Evolutionary conservation across 495 filamentous ascomycete genomes (phyloP).

Genomic region (Platismatia glauca): DNA sequence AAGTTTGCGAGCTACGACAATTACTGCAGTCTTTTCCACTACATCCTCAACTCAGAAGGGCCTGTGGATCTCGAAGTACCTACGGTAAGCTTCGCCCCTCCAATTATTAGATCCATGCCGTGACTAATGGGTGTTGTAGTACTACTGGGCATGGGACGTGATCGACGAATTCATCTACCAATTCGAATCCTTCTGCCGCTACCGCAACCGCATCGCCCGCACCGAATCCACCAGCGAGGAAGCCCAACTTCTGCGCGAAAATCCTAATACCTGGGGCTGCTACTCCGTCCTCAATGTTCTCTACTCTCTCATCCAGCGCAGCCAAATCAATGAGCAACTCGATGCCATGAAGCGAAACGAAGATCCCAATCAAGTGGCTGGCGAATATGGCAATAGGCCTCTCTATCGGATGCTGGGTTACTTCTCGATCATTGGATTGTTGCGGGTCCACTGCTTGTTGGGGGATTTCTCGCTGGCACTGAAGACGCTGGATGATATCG

Average conservation of each 20-base stretch:
- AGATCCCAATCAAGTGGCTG: slow-evolving; percentile 73
- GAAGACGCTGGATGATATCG: slow-evolving; percentile 98
- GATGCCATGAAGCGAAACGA: slow-evolving; percentile 88
- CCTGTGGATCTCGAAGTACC: slow-evolving; percentile 94
- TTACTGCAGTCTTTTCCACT: slow-evolving; percentile 98
- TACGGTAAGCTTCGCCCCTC: slow-evolving; percentile 48
- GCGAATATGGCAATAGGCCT: slow-evolving; percentile 86
- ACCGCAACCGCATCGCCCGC: slow-evolving; percentile 82
- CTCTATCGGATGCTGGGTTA: slow-evolving; percentile 98
- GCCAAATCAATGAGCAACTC: slow-evolving; percentile 94
- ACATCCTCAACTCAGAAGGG: slow-evolving; percentile 95
- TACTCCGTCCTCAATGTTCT: slow-evolving; percentile 99
- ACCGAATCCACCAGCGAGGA: slow-evolving; percentile 79
- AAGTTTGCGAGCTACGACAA: slow-evolving; percentile 98
- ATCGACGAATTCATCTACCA: slow-evolving; percentile 99
- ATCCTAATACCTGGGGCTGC: slow-evolving; percentile 98
- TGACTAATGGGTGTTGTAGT: slow-evolving; percentile 42
- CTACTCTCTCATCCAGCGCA: slow-evolving; percentile 96
- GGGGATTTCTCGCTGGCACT: slow-evolving; percentile 97
- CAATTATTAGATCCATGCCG: slow-evolving; percentile 11
- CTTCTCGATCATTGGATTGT: slow-evolving; percentile 95
- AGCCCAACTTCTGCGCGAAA: slow-evolving; percentile 82
- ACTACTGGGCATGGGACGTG: slow-evolving; percentile 99
- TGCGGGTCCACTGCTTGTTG: slow-evolving; percentile 91
- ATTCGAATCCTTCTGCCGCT: slow-evolving; percentile 97